Percentiles rank a stretch among this genome's conserved stretches.
These are phyloP conservation scores for Fusarium cicatricum DNA, from an alignment of 2,329 filamentous ascomycete species.

Conservation along the genomic window DNA sequence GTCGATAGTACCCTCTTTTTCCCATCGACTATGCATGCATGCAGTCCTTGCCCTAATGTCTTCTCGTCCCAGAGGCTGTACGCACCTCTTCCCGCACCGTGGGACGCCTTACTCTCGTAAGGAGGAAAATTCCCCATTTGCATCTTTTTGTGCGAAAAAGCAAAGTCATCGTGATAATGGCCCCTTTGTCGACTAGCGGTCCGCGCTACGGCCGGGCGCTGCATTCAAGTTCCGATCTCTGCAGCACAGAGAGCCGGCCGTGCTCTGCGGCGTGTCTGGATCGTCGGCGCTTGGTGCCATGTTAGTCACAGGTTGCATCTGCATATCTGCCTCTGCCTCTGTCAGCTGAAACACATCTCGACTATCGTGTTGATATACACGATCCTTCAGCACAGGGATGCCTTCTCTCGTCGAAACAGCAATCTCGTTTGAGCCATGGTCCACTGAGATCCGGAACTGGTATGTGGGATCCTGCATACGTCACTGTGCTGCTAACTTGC, in stretches of 20 bases:
- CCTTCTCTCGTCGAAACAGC: slow-evolving; percentile 1
- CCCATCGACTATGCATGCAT: slow-evolving; percentile 29
- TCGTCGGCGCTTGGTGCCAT: slow-evolving; percentile 31
- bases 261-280: slow-evolving; percentile 30
- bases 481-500: slow-evolving; percentile 34
- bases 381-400: slow-evolving; percentile 18
- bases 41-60: slow-evolving; percentile 38
- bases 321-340: slow-evolving; percentile 33
- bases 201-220: slow-evolving; percentile 32
- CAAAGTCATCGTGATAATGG: slow-evolving; percentile 23
- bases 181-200: slow-evolving; percentile 23
- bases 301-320: slow-evolving; percentile 32
- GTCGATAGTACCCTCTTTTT: slow-evolving; percentile 26
- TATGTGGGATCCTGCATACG: slow-evolving; percentile 35
- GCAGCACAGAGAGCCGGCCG: slow-evolving; percentile 12
- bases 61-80: slow-evolving; percentile 8
- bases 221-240: slow-evolving; percentile 33
- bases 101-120: slow-evolving; percentile 6
- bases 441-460: slow-evolving; percentile 17
- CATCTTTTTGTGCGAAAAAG: slow-evolving; percentile 36
- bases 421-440: slow-evolving; percentile 5
- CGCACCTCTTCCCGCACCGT: slow-evolving; percentile 21
- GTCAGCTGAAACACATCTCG: slow-evolving; percentile 30
- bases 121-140: slow-evolving; percentile 17
- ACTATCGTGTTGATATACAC: slow-evolving; percentile 14